A percentile compares a stretch with the other conserved stretches of the same genome.
Conservation (phyloP, 2,329 filamentous ascomycete species). For the Aspergillus ochraceoroseus region DNA sequence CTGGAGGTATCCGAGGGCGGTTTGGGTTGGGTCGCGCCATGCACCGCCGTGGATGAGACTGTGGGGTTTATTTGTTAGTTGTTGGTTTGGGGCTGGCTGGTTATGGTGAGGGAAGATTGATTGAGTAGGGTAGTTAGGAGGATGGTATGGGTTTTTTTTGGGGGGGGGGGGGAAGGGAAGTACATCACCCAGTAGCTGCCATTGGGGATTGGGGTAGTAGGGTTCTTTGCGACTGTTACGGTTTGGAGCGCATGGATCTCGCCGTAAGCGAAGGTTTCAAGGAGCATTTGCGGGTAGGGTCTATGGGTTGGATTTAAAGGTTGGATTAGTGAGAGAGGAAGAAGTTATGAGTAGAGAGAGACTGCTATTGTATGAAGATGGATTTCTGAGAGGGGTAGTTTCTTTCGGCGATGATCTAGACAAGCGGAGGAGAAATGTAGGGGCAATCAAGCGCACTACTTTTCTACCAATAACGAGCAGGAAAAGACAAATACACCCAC, state of each 20-base stretch:
- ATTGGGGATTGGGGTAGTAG: conserved; percentile 16
- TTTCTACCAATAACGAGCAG: no score
- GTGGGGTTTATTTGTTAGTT: neutral
- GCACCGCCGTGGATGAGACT: conserved; percentile 49
- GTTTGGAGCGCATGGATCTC: conserved; percentile 32
- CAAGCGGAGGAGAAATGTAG: no score
- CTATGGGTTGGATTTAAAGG: neutral
- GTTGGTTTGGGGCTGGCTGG: conserved; percentile 1
- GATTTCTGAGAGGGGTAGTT: no score
- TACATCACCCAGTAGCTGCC: conserved; percentile 43
- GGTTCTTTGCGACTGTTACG: conserved; percentile 27
- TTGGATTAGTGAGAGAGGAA: neutral
- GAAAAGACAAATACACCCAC: no score
- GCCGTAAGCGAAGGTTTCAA: conserved; percentile 27
- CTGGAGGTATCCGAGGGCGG: conserved; percentile 32
- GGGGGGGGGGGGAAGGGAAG: neutral
- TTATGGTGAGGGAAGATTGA: no score
- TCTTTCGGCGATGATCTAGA: no score
- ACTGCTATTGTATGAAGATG: no score
- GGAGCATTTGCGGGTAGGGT: neutral
- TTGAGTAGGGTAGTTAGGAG: conserved; percentile 1
- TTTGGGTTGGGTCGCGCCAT: conserved; percentile 46
- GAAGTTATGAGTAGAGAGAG: no score
- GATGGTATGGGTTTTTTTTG: conserved; percentile 1
- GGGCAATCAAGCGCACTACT: no score